A percentile compares a stretch with the other conserved stretches of the same genome.
Evolutionary conservation across 2,329 filamentous ascomycete genomes (phyloP).

Genomic region (Fusarium nygamai): DNA sequence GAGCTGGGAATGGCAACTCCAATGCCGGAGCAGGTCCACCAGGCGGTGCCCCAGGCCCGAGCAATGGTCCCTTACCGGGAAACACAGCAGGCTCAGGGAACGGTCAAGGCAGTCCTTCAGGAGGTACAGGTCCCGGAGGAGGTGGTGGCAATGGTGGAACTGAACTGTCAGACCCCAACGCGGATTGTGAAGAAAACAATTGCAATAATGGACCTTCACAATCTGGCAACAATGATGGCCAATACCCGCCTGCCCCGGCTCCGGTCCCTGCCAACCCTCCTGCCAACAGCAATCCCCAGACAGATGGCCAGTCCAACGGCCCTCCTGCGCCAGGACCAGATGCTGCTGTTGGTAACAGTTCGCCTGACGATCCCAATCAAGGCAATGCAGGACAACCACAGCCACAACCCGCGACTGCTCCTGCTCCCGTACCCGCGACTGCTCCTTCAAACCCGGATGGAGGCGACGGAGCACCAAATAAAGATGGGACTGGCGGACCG

Average conservation of each 20-base stretch:
- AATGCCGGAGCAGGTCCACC: background rate
- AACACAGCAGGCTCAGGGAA: background rate
- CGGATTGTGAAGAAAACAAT: background rate
- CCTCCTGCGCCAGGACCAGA: background rate
- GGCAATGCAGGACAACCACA: background rate
- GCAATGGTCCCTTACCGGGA: background rate
- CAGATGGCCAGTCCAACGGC: background rate
- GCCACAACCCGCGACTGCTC: constrained; percentile 5
- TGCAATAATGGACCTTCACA: background rate
- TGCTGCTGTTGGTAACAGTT: background rate
- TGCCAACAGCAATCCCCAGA: background rate
- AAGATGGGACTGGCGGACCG: background rate
- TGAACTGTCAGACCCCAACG: background rate
- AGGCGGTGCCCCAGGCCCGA: background rate
- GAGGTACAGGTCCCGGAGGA: background rate
- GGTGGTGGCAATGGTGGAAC: background rate
- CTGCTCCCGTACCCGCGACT: background rate
- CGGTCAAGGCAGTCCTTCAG: background rate
- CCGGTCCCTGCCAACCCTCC: background rate
- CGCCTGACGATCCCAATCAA: background rate
- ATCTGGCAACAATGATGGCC: background rate
- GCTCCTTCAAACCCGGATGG: background rate
- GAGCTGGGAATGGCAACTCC: background rate
- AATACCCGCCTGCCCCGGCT: background rate
- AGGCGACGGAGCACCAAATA: background rate